Evolutionary conservation across 768 basidiomycete species (phyloP).

Genomic region (Hygrophoropsis aurantiaca): DNA sequence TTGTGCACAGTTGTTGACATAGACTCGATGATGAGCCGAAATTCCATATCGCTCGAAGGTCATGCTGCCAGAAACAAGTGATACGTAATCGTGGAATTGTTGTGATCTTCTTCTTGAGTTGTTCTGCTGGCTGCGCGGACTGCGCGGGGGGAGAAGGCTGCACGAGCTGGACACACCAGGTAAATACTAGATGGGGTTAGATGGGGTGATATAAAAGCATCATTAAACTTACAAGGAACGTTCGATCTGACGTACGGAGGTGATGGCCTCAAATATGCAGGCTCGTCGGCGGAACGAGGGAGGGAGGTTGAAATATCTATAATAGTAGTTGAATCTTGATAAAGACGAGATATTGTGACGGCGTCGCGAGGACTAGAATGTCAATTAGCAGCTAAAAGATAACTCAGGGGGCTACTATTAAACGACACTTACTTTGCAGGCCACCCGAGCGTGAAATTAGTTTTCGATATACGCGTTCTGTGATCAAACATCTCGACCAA

Average conservation of each 20-base stretch:
- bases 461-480: slow-evolving; percentile 82
- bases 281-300: slow-evolving; percentile 87
- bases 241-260: slow-evolving; percentile 92
- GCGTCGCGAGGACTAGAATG: slow-evolving; percentile 82
- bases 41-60: slow-evolving; percentile 85
- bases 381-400: slow-evolving; percentile 7
- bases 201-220: slow-evolving; percentile 5
- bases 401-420: slow-evolving; percentile 1
- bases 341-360: slow-evolving; percentile 87
- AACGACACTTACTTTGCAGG: slow-evolving; percentile 81
- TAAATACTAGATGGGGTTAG: slow-evolving; percentile 57
- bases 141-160: slow-evolving; percentile 36
- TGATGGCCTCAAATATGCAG: slow-evolving; percentile 85
- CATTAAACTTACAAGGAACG: slow-evolving; percentile 57
- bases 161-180: slow-evolving; percentile 88
- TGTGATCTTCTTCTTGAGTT: slow-evolving; percentile 27
- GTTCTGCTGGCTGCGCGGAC: slow-evolving; percentile 35
- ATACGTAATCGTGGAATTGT: slow-evolving; percentile 57
- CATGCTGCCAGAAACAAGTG: slow-evolving; percentile 95
- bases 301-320: slow-evolving; percentile 94
- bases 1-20: slow-evolving; percentile 81
- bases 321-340: slow-evolving; percentile 76
- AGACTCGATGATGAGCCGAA: slow-evolving; percentile 64
- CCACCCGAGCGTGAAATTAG: slow-evolving; percentile 93
- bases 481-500: slow-evolving; percentile 86